phyloP scores from a whole-genome alignment of 352 stramenopile genomes.

The Hyaloperonospora arabidopsidis region DNA sequence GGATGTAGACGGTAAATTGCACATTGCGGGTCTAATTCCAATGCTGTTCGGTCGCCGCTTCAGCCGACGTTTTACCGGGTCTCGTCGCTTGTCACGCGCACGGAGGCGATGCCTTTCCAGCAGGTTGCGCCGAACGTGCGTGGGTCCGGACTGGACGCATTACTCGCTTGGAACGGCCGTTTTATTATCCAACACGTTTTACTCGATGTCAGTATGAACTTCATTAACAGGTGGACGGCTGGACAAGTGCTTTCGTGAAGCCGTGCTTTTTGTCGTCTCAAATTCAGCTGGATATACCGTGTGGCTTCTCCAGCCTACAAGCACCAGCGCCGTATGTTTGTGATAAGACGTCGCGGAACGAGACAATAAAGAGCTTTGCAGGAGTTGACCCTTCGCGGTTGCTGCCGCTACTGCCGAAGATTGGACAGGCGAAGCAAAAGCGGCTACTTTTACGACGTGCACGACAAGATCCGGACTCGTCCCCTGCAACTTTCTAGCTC shows the following conservation, averaged over 20 bases:
- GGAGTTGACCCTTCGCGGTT: too few species aligned
- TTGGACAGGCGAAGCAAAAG: too few species aligned
- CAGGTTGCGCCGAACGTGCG: conserved; percentile 36
- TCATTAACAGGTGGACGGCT: conserved; percentile 6
- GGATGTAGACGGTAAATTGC: conserved; percentile 32
- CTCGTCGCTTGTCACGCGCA: conserved; percentile 31
- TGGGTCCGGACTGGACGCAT: conserved; percentile 22
- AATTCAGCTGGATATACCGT: neutral
- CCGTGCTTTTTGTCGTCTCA: too few species aligned
- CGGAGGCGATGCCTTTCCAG: conserved; percentile 34
- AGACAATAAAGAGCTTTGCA: too few species aligned
- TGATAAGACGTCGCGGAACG: conserved; percentile 17
- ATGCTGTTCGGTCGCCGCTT: conserved; percentile 3
- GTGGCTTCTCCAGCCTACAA: conserved; percentile 14
- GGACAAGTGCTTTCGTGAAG: too few species aligned
- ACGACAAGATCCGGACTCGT: too few species aligned
- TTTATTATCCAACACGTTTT: conserved; percentile 8
- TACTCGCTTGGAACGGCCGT: conserved; percentile 16
- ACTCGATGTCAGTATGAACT: conserved; percentile 13
- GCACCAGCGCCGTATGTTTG: conserved; percentile 15
- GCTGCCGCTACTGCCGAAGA: too few species aligned
- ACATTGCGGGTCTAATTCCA: conserved; percentile 28
- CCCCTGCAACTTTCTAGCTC: neutral
- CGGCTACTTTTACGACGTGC: too few species aligned
- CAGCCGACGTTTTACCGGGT: conserved; percentile 25